These are phyloP conservation scores for Penicillium olsonii DNA, from an alignment of 2,329 filamentous ascomycete genomes.

Conservation along the genomic window DNA sequence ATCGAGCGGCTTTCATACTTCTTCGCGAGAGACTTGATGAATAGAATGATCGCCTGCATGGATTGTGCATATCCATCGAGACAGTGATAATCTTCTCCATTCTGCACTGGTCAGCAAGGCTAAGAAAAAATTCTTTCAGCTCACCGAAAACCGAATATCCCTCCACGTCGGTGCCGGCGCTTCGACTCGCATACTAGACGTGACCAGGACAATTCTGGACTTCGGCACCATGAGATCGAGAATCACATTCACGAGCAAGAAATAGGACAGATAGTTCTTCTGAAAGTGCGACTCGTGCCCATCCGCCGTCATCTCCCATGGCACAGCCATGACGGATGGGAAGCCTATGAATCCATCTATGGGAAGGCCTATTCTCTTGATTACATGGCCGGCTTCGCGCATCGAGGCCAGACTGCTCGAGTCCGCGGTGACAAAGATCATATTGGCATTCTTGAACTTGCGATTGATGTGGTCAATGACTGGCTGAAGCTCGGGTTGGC, in stretches of 20 bases:
- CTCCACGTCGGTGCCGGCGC: conserved; percentile 21
- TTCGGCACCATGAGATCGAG: conserved; percentile 13
- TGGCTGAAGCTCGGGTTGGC: conserved; percentile 25
- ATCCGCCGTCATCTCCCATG: conserved; percentile 23
- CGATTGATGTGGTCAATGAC: conserved; percentile 26
- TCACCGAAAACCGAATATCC: conserved; percentile 23
- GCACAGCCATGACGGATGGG: conserved; percentile 20
- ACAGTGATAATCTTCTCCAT: conserved; percentile 27
- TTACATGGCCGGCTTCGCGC: conserved; percentile 15
- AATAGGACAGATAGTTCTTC: conserved; percentile 28
- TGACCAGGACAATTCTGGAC: conserved; percentile 23
- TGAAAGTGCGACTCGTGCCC: conserved; percentile 29
- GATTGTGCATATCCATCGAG: conserved; percentile 29
- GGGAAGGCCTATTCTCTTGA: conserved; percentile 15
- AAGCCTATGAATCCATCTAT: conserved; percentile 28
- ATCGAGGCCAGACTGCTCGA: conserved; percentile 17
- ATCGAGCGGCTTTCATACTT: conserved; percentile 11
- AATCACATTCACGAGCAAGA: conserved; percentile 25
- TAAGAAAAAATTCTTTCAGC: no score
- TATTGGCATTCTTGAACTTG: conserved; percentile 21
- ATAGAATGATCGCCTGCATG: conserved; percentile 30
- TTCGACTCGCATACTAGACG: conserved; percentile 23
- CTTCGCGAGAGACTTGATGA: conserved; percentile 24
- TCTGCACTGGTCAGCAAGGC: conserved; percentile 12
- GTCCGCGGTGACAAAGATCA: conserved; percentile 24